These are phyloP conservation scores for Silene coronaria DNA, from an alignment of 179 eudicot species.

Conservation along the genomic window DNA sequence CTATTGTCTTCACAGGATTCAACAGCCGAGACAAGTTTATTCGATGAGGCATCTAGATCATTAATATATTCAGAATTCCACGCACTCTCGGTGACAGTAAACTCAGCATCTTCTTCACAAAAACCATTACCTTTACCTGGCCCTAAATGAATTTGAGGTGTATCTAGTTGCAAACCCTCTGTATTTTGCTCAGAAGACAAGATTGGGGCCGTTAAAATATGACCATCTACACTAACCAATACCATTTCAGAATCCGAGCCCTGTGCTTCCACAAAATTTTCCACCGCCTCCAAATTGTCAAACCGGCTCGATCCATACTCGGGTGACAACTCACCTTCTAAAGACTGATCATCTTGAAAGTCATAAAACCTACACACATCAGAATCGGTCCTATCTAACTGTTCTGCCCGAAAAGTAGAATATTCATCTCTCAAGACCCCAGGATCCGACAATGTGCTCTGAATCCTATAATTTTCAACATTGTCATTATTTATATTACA, in stretches of 20 bases:
- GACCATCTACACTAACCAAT: conserved; percentile 95
- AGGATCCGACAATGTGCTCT: conserved; percentile 34
- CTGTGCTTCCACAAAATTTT: conserved; percentile 54
- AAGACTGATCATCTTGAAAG: conserved; percentile 71
- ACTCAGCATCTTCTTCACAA: conserved; percentile 40
- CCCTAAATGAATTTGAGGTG: conserved; percentile 80
- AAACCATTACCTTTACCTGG: conserved; percentile 61
- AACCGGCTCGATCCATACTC: conserved; percentile 65
- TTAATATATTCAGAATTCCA: conserved; percentile 45
- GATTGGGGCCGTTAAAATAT: conserved; percentile 84
- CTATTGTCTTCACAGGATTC: conserved; percentile 17
- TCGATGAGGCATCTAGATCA: conserved; percentile 32
- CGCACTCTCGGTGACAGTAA: conserved; percentile 36
- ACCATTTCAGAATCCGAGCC: conserved; percentile 68
- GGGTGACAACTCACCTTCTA: conserved; percentile 63
- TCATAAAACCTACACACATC: conserved; percentile 71
- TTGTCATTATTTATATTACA: conserved; percentile 29
- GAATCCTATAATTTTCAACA: conserved; percentile 31
- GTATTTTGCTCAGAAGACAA: conserved; percentile 47
- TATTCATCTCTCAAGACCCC: conserved; percentile 44
- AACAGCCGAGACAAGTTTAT: conserved; percentile 25
- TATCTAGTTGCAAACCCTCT: conserved; percentile 49
- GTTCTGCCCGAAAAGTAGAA: conserved; percentile 34
- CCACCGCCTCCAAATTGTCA: conserved; percentile 58
- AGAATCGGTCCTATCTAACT: conserved; percentile 59